phyloP scores from a whole-genome alignment of 2,329 filamentous ascomycete species.

The Aspergillus clavatus region DNA sequence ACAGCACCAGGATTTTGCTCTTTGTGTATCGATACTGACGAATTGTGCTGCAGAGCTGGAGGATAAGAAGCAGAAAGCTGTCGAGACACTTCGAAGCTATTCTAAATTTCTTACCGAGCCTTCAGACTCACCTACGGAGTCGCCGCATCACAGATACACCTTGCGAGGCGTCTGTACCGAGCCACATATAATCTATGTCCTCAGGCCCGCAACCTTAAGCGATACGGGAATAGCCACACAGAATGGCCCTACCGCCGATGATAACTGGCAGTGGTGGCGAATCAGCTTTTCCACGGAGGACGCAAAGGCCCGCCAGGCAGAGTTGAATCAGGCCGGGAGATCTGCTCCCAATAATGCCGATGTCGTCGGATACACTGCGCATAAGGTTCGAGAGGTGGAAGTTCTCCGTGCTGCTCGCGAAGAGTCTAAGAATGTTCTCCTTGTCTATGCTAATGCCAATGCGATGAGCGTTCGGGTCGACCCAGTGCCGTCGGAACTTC shows the following conservation, averaged over 20 bases:
- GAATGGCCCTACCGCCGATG: slow-evolving; percentile 16
- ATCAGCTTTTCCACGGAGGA: slow-evolving; percentile 47
- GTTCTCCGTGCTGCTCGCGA: slow-evolving; percentile 52
- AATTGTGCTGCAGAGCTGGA: slow-evolving; percentile 38
- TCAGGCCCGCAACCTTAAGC: slow-evolving; percentile 34
- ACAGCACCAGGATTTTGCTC: slow-evolving; percentile 2
- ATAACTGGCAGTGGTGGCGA: slow-evolving; percentile 53
- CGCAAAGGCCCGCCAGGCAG: slow-evolving; percentile 33
- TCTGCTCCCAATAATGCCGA: slow-evolving; percentile 26
- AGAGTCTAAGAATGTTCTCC: slow-evolving; percentile 49
- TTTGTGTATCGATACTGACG: background rate
- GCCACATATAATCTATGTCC: slow-evolving; percentile 54
- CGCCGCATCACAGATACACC: slow-evolving; percentile 48
- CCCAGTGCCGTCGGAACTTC: slow-evolving; percentile 32
- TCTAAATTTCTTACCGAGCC: slow-evolving; percentile 45
- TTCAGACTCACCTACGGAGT: slow-evolving; percentile 36
- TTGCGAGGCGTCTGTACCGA: slow-evolving; percentile 56
- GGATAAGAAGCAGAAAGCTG: slow-evolving; percentile 37
- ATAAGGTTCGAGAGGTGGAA: slow-evolving; percentile 47
- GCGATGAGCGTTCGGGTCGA: slow-evolving; percentile 35
- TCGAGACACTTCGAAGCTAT: slow-evolving; percentile 40
- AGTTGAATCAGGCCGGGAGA: slow-evolving; percentile 17
- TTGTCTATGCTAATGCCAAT: slow-evolving; percentile 56
- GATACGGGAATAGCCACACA: slow-evolving; percentile 19
- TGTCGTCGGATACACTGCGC: slow-evolving; percentile 37